These are phyloP conservation scores for Bruguiera parviflora DNA, from an alignment of 345 rosid species.

Conservation along the genomic window DNA sequence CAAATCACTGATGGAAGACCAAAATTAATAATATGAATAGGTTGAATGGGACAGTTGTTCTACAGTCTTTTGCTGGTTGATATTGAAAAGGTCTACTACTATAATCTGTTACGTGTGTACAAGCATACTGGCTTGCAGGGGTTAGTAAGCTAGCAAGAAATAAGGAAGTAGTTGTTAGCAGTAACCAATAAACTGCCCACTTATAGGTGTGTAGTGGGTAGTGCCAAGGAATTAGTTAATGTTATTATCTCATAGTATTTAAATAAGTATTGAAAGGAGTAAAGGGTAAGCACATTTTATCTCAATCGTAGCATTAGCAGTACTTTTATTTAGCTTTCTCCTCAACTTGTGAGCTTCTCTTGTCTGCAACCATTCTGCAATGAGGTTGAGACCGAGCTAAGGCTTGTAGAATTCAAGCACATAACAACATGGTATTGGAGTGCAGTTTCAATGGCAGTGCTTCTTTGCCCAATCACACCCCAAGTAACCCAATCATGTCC, in stretches of 20 bases:
- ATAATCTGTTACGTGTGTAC: no score
- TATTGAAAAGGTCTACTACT: not conserved
- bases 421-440: not conserved
- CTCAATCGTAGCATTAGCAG: not conserved
- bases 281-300: not conserved
- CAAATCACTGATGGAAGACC: not conserved
- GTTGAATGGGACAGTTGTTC: no score
- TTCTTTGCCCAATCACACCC: not conserved
- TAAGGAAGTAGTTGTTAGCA: not conserved
- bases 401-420: not conserved
- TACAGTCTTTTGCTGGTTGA: not conserved
- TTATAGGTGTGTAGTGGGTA: not conserved
- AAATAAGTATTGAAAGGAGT: not conserved
- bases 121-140: no score
- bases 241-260: not conserved
- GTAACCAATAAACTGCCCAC: not conserved
- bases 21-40: not conserved
- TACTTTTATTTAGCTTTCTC: not conserved
- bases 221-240: not conserved
- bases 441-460: not conserved
- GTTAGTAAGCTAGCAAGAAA: not conserved
- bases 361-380: not conserved
- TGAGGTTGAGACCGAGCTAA: not conserved
- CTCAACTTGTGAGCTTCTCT: not conserved
- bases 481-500: no score